Evolutionary conservation across 352 stramenopile genomes (phyloP), one percentile per base, ranked within the genome.

Genomic region (Pythium coloratum): DNA sequence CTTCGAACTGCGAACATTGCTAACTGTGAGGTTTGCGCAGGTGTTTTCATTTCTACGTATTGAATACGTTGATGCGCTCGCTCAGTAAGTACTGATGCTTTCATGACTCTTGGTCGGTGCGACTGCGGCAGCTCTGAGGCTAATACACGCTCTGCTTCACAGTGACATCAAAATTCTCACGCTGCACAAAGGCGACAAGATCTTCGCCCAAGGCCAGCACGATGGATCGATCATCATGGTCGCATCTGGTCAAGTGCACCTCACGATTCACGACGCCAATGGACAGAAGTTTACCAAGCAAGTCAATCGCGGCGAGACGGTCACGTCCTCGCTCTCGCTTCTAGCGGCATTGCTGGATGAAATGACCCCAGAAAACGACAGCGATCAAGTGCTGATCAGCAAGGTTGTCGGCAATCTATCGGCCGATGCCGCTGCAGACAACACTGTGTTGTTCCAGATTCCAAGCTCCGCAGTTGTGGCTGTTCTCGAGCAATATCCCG

Each of bases 211-310:
- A 30, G 80, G 82, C 9, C 62, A 78, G 44, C 73, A 92, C 36
- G 84, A 94, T 60, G 88, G 88, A 0, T 94, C 88, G 0, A 87
- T 96, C 34, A 53, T 94, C n/a, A 63, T 96, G 26, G 74, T 96
- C 8, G 77, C 86, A 0, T 72, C 78, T 8, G 88, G 88, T 2
- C 68, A 81, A 38, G 88, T 76, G 8, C 76, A 73, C 0, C 55
- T 96, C 12, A 77, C 72, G 16, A 90, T 93, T 24, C 80, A 93
- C 53, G 76, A 77, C 10, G 72, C 85, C 1, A 67, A 67, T 4
- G 70, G 60, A 0, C 72, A 83, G 50, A 18, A 62, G 2, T 94
- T 94, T 49, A 79, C 70, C 3, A 90, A 86, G 60, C 26, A 74
- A 8, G 60, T 94, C 6, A 59, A 55, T 34, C 72, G 78, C 32